Conservation (phyloP, 2,329 filamentous ascomycete genomes). For the Fusarium sp. region DNA sequence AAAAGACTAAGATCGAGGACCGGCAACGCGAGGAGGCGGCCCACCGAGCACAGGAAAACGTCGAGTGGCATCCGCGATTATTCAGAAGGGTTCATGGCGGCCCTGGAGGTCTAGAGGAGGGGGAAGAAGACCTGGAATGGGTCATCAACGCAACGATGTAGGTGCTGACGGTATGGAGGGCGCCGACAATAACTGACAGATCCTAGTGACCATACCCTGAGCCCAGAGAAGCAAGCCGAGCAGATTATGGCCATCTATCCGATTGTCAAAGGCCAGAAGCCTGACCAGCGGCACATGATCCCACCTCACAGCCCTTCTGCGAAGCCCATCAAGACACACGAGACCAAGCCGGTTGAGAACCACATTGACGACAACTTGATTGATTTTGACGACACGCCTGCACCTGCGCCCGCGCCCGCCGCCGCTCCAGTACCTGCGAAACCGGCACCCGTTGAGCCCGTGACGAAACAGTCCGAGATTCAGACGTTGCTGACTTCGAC, state of each 20-base stretch:
- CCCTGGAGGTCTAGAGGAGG: conserved; percentile 78
- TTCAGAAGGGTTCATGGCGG: conserved; percentile 82
- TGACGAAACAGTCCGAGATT: conserved; percentile 53
- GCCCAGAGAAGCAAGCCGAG: conserved; percentile 77
- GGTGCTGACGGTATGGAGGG: conserved; percentile 40
- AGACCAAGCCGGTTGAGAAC: conserved; percentile 34
- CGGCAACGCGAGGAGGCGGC: conserved; percentile 90
- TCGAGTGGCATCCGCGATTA: conserved; percentile 89
- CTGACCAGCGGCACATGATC: conserved; percentile 66
- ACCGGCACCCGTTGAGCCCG: conserved; percentile 1
- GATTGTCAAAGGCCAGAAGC: conserved; percentile 81
- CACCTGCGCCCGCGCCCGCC: neutral
- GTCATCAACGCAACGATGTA: conserved; percentile 91
- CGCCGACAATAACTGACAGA: conserved; percentile 23
- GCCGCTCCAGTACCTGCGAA: conserved; percentile 9
- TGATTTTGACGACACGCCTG: conserved; percentile 63
- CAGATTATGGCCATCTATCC: conserved; percentile 91
- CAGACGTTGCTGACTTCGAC: conserved; percentile 60
- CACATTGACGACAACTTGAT: conserved; percentile 60
- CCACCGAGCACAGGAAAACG: conserved; percentile 78
- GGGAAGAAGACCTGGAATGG: conserved; percentile 93
- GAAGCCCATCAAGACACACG: conserved; percentile 17
- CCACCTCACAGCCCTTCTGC: conserved; percentile 55
- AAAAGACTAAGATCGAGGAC: conserved; percentile 97
- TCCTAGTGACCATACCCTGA: conserved; percentile 54